Percentiles rank a stretch among this genome's conserved stretches.
These are phyloP conservation scores for Lactifluus pinguis DNA, from an alignment of 768 basidiomycete genomes.

Conservation along the genomic window DNA sequence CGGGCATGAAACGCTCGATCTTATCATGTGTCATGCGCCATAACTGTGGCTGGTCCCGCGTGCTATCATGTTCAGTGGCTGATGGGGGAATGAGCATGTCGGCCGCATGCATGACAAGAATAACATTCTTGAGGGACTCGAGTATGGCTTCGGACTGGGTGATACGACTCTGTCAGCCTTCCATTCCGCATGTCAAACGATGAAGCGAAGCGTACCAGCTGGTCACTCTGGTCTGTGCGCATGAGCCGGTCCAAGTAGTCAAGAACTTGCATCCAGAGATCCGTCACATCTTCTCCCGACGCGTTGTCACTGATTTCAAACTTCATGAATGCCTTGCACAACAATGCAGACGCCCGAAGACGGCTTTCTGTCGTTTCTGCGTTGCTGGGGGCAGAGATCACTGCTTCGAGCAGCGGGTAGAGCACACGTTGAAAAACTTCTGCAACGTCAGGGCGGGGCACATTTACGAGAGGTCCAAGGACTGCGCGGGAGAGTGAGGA, in stretches of 20 bases:
- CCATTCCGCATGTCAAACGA: background rate
- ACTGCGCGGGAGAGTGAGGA: conserved; percentile 41
- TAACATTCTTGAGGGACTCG: conserved; percentile 92
- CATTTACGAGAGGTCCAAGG: conserved; percentile 16
- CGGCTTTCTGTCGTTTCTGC: conserved; percentile 87
- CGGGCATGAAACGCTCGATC: conserved; percentile 86
- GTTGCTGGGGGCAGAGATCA: conserved; percentile 76
- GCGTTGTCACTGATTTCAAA: conserved; percentile 65
- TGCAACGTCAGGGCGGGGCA: conserved; percentile 54
- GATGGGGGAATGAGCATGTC: conserved; percentile 68
- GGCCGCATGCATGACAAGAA: conserved; percentile 92
- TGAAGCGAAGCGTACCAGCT: conserved; percentile 52
- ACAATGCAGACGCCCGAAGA: conserved; percentile 74
- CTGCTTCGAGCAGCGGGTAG: conserved; percentile 87
- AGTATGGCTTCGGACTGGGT: conserved; percentile 86
- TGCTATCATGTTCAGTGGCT: conserved; percentile 29
- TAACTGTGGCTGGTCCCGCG: conserved; percentile 54
- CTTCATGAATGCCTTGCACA: conserved; percentile 95
- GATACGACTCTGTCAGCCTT: background rate
- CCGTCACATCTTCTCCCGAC: conserved; percentile 50
- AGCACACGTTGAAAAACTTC: conserved; percentile 84
- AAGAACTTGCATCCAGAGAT: conserved; percentile 83
- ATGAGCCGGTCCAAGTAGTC: conserved; percentile 86
- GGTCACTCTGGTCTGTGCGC: conserved; percentile 75
- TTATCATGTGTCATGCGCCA: conserved; percentile 84